phyloP scores from a whole-genome alignment of 177 flowering plant species.

The Vitis hybrid region DNA sequence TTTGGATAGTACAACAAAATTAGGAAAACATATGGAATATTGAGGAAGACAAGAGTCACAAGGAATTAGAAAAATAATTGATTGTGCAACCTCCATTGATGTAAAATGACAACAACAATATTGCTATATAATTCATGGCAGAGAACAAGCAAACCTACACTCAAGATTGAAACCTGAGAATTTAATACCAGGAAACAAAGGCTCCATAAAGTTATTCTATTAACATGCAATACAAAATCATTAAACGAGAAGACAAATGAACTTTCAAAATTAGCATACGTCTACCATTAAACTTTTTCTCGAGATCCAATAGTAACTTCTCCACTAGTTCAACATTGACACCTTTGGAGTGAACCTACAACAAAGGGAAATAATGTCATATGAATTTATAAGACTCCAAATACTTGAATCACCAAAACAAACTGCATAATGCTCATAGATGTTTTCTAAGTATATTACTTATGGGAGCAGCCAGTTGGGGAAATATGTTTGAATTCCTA shows the following conservation, averaged over 20 bases:
- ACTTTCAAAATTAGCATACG: constrained; percentile 1
- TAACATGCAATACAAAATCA: background rate
- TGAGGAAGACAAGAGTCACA: too few relatives aligned
- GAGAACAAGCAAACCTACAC: too few relatives aligned
- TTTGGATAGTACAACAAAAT: too few relatives aligned
- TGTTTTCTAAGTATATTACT: too few relatives aligned
- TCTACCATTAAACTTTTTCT: constrained; percentile 60
- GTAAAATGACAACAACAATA: too few relatives aligned
- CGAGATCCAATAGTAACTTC: constrained; percentile 48
- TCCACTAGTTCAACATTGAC: constrained; percentile 62
- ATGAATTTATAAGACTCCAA: background rate
- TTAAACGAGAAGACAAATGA: constrained; percentile 1
- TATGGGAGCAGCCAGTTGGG: too few relatives aligned
- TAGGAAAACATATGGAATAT: too few relatives aligned
- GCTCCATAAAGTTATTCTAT: background rate
- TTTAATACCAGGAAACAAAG: background rate
- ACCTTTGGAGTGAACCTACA: constrained; percentile 90
- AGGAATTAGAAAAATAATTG: too few relatives aligned
- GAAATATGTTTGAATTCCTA: too few relatives aligned
- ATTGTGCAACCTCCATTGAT: too few relatives aligned
- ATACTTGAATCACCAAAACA: background rate
- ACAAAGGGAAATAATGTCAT: constrained; percentile 1
- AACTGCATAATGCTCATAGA: background rate
- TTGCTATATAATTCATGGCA: too few relatives aligned
- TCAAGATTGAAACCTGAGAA: too few relatives aligned